Base-by-base conservation (phyloP, 768 basidiomycete genomes). In the Pleurotus tuoliensis region DNA sequence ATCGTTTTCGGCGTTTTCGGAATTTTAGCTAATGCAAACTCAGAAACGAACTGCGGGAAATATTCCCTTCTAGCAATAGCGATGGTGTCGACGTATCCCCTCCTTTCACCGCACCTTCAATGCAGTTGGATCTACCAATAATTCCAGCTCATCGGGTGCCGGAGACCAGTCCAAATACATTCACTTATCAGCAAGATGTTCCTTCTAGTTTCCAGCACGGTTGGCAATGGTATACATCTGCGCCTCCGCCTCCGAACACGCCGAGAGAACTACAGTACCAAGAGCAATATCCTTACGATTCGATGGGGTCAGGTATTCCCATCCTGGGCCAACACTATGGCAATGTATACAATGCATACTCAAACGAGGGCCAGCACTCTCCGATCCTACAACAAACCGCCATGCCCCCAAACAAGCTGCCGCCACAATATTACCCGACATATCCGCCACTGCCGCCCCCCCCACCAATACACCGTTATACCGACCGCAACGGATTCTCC, bases 191-290 rank as follows among this genome's bases (percentile, higher is more conserved):
- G 7, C 47, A 47, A 44, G 55, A 56, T 2, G 27, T 53, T 6
- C 51, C 51, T 16, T 53, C 51, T 0, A 53, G 51, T 24, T 53
- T 53, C 18, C 30, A 45, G 20, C 39, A 57, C 38, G 56, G 49
- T 22, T 60, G 59, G 59, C 59, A 44, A 22, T 60, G 59, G 59
- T 60, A 57, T 53, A 13, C 58, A 16, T 30, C 58, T 18, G 56
- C 59, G 13, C 40, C 55, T 11, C 16, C 51, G 2, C 49, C 56
- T 15, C n/a, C 50, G 13, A 46, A 27, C n/a, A 27, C 22, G 34
- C 30, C 18, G n/a, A n/a, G 22, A 38, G 25, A 40, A 1, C 30
- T 11, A 34, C 30, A 34, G 30, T 34, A 11, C 30, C 30, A 34
- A 34, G 30, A 34, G 30, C 30, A 34, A 34, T 34, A 34, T 11